phyloP scores from a whole-genome alignment of 768 basidiomycete genomes.

The Lactifluus volemus region DNA sequence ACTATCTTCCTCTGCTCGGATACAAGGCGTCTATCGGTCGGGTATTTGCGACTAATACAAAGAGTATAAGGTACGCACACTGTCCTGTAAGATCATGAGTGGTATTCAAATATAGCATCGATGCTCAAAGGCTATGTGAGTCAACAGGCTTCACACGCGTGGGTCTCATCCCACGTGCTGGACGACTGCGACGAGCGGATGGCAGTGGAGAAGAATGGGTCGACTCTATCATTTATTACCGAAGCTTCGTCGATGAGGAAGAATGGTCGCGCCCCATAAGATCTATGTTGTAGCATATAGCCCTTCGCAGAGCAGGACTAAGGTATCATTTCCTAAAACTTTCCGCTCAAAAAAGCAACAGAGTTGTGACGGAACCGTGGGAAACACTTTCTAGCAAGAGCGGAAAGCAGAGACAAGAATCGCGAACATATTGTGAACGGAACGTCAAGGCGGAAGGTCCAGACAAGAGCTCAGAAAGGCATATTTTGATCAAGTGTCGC shows the following conservation, averaged over 20 bases:
- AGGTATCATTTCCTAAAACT: too few relatives aligned
- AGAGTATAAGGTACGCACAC: conserved; percentile 49
- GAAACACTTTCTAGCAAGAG: background rate
- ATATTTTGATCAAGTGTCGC: background rate
- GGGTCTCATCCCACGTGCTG: conserved; percentile 69
- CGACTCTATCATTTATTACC: conserved; percentile 82
- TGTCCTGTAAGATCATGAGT: conserved; percentile 1
- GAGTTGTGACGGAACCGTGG: background rate
- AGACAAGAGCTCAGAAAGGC: background rate
- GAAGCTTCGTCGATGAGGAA: conserved; percentile 46
- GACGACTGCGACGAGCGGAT: conserved; percentile 56
- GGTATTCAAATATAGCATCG: background rate
- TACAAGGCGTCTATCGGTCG: conserved; percentile 83
- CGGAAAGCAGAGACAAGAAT: background rate
- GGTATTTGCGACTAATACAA: conserved; percentile 78
- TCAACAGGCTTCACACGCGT: conserved; percentile 68
- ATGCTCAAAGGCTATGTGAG: conserved; percentile 65
- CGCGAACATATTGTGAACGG: background rate
- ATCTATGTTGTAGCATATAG: background rate
- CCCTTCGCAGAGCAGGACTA: background rate
- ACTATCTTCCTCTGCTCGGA: conserved; percentile 70
- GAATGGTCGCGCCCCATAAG: conserved; percentile 13
- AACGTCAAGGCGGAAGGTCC: background rate
- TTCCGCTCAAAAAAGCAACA: background rate
- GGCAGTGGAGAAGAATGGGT: conserved; percentile 82